Conservation (phyloP, 2,329 filamentous ascomycete genomes). For the Remersonia thermophila region DNA sequence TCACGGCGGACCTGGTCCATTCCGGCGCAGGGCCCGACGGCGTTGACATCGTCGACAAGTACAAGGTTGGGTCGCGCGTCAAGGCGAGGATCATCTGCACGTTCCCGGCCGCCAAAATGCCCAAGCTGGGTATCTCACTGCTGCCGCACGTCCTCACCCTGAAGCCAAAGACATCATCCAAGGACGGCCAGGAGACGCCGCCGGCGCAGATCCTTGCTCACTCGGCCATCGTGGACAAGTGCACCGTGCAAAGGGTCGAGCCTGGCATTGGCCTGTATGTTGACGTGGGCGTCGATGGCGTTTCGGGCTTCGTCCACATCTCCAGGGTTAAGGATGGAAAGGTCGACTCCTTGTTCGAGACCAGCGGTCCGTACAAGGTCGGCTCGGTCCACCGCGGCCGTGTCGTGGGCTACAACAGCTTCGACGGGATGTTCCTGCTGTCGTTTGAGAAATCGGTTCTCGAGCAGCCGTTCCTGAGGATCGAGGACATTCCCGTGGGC, state of each 20-base stretch:
- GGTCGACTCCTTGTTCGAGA: constrained; percentile 67
- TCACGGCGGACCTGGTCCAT: constrained; percentile 82
- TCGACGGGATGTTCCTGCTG: constrained; percentile 76
- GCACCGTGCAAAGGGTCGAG: constrained; percentile 70
- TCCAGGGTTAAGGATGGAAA: constrained; percentile 85
- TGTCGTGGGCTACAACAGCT: constrained; percentile 71
- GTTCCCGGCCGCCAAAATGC: constrained; percentile 64
- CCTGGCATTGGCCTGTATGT: constrained; percentile 71
- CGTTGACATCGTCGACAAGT: constrained; percentile 60
- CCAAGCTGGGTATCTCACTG: constrained; percentile 78
- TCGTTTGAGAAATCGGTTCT: constrained; percentile 74
- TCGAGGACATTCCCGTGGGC: constrained; percentile 79
- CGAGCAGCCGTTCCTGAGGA: constrained; percentile 77
- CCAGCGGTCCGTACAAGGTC: constrained; percentile 64
- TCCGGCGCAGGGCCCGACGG: constrained; percentile 62
- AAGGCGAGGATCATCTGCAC: constrained; percentile 82
- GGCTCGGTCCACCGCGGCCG: constrained; percentile 70
- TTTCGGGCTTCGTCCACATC: constrained; percentile 87
- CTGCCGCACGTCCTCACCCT: constrained; percentile 72
- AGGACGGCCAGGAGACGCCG: constrained; percentile 29
- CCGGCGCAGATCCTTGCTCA: constrained; percentile 52
- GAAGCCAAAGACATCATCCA: constrained; percentile 29
- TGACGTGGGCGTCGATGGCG: constrained; percentile 51
- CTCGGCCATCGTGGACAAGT: constrained; percentile 65
- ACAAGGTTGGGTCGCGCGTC: constrained; percentile 72